These are phyloP conservation scores for Colletotrichum truncatum DNA, from an alignment of 2,329 filamentous ascomycete species.

Conservation along the genomic window DNA sequence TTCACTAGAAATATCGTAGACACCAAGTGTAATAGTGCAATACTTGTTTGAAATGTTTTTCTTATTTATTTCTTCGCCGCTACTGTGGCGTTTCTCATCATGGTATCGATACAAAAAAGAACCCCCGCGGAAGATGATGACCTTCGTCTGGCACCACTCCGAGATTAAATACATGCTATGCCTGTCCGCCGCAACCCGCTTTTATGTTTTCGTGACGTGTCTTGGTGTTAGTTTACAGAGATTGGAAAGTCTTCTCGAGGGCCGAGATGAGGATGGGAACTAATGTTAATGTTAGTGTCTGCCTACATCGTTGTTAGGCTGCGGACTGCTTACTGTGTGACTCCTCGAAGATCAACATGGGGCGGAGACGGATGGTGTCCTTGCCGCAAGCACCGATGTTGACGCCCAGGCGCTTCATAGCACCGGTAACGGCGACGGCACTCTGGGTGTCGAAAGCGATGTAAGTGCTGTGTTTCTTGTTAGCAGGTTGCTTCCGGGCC, in stretches of 20 bases:
- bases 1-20: too few species aligned
- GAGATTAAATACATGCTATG: conserved; percentile 16
- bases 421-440: conserved; percentile 74
- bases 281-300: not conserved
- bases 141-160: not conserved
- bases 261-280: conserved; percentile 74
- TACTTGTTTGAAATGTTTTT: not conserved
- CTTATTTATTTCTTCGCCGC: not conserved
- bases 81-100: not conserved
- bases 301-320: not conserved
- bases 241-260: conserved; percentile 76
- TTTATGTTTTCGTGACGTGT: not conserved
- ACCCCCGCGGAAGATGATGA: not conserved
- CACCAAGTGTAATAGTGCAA: too few species aligned
- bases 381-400: conserved; percentile 82
- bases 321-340: conserved; percentile 58
- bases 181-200: not conserved
- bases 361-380: conserved; percentile 75
- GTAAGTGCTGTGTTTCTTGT: conserved; percentile 61
- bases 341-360: conserved; percentile 85
- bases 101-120: conserved; percentile 22
- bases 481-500: not conserved
- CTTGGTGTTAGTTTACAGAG: conserved; percentile 33
- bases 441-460: conserved; percentile 81
- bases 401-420: conserved; percentile 76